phyloP scores from a whole-genome alignment of 805 yeast species.

The Pichia sporocuriosa region DNA sequence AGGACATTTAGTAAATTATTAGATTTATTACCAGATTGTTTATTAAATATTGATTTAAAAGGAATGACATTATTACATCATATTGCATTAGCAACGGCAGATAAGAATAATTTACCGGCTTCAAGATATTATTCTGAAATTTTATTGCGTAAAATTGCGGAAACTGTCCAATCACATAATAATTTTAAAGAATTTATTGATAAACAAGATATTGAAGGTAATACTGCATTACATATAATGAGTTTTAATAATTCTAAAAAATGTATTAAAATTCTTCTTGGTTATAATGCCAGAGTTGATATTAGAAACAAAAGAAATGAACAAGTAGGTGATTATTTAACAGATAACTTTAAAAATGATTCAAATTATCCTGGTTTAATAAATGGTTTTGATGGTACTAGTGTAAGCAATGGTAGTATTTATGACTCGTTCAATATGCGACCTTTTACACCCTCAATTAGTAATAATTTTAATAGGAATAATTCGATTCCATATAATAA shows the following conservation, averaged over 20 bases:
- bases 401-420: not conserved
- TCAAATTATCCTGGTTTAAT: constrained; percentile 8
- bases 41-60: constrained; percentile 68
- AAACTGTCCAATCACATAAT: constrained; percentile 50
- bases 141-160: constrained; percentile 65
- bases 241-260: constrained; percentile 39
- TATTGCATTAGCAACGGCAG: constrained; percentile 62
- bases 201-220: constrained; percentile 52
- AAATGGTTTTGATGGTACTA: constrained; percentile 2
- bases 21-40: constrained; percentile 67
- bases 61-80: constrained; percentile 82
- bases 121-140: constrained; percentile 78
- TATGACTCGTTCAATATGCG: constrained; percentile 23
- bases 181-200: constrained; percentile 50
- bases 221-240: constrained; percentile 49
- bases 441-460: constrained; percentile 19
- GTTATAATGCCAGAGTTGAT: constrained; percentile 49
- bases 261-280: constrained; percentile 38
- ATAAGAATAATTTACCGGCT: constrained; percentile 65
- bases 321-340: constrained; percentile 35
- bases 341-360: constrained; percentile 17
- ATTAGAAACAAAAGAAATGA: constrained; percentile 40
- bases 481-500: not conserved
- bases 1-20: constrained; percentile 74
- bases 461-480: not conserved